Percentiles rank a stretch among this genome's conserved stretches.
phyloP scores from a whole-genome alignment of 352 stramenopile genomes.

The Phytopythium ostracodes region DNA sequence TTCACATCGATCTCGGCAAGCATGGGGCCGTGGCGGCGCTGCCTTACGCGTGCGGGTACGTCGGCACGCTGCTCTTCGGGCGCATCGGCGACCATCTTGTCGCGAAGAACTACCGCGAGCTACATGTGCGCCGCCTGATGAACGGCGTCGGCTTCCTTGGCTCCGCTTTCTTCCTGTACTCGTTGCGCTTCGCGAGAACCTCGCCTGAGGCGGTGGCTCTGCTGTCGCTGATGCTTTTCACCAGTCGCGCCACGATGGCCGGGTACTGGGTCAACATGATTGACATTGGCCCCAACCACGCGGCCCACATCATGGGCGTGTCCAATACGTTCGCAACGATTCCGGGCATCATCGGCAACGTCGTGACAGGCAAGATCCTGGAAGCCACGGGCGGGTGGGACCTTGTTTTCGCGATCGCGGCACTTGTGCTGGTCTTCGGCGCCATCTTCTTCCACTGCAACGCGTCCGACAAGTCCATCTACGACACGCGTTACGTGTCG shows the following conservation, averaged over 20 bases:
- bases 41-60: slow-evolving; percentile 78
- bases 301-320: slow-evolving; percentile 83
- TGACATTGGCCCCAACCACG: slow-evolving; percentile 75
- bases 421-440: slow-evolving; percentile 63
- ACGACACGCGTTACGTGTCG: slow-evolving; percentile 12
- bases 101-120: slow-evolving; percentile 52
- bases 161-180: slow-evolving; percentile 66
- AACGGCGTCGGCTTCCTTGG: slow-evolving; percentile 75
- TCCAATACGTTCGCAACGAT: slow-evolving; percentile 86
- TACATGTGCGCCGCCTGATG: slow-evolving; percentile 75
- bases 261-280: slow-evolving; percentile 91
- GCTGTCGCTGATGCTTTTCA: slow-evolving; percentile 75
- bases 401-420: slow-evolving; percentile 79
- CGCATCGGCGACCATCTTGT: slow-evolving; percentile 64
- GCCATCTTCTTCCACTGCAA: slow-evolving; percentile 72
- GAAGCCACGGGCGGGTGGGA: slow-evolving; percentile 68
- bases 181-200: slow-evolving; percentile 57
- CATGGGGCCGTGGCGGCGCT: slow-evolving; percentile 62
- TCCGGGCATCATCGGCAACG: slow-evolving; percentile 80
- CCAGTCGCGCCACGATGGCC: slow-evolving; percentile 64
- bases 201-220: slow-evolving; percentile 51
- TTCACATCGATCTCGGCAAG: slow-evolving; percentile 74
- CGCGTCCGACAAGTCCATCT: slow-evolving; percentile 78
- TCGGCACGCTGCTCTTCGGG: slow-evolving; percentile 69
- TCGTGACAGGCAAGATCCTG: slow-evolving; percentile 81